Evolutionary conservation across 2,329 filamentous ascomycete genomes (phyloP).

Genomic region (Hymenoscyphus linearis): DNA sequence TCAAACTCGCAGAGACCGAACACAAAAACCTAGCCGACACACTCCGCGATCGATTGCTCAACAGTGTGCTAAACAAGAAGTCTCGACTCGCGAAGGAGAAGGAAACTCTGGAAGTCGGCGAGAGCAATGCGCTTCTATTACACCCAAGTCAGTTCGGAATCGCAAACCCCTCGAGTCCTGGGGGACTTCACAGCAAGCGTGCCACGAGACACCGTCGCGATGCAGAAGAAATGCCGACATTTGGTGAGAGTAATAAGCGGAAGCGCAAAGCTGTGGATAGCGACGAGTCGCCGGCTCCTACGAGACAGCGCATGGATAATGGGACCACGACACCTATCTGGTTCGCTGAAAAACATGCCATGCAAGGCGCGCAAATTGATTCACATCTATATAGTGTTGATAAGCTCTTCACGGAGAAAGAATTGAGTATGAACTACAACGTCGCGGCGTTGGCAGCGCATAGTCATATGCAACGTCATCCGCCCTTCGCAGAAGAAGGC

Average conservation of each 20-base stretch:
- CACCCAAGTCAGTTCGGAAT: slow-evolving; percentile 66
- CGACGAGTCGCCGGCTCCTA: slow-evolving; percentile 57
- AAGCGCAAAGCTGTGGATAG: slow-evolving; percentile 57
- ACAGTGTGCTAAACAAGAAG: slow-evolving; percentile 60
- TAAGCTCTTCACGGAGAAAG: slow-evolving; percentile 66
- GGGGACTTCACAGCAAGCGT: slow-evolving; percentile 58
- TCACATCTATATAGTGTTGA: slow-evolving; percentile 59
- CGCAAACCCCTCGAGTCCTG: slow-evolving; percentile 58
- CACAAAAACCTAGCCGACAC: slow-evolving; percentile 54
- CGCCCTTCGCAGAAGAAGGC: slow-evolving; percentile 21
- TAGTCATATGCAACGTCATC: slow-evolving; percentile 54
- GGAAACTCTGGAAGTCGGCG: slow-evolving; percentile 62
- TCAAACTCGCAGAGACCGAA: slow-evolving; percentile 58
- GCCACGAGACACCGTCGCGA: slow-evolving; percentile 55
- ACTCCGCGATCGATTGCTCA: slow-evolving; percentile 62
- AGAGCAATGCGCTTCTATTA: slow-evolving; percentile 58
- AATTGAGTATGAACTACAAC: slow-evolving; percentile 61
- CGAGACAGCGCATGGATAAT: slow-evolving; percentile 48
- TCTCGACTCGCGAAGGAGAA: slow-evolving; percentile 60
- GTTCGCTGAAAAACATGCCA: slow-evolving; percentile 53
- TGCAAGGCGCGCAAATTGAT: slow-evolving; percentile 46
- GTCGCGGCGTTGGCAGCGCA: slow-evolving; percentile 56
- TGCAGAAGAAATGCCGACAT: slow-evolving; percentile 51
- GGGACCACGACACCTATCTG: slow-evolving; percentile 56
- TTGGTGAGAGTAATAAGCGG: slow-evolving; percentile 54